A percentile compares a stretch with the other conserved stretches of the same genome.
phyloP scores from a whole-genome alignment of 306 rosid genomes.

The Nissolia schottii region DNA sequence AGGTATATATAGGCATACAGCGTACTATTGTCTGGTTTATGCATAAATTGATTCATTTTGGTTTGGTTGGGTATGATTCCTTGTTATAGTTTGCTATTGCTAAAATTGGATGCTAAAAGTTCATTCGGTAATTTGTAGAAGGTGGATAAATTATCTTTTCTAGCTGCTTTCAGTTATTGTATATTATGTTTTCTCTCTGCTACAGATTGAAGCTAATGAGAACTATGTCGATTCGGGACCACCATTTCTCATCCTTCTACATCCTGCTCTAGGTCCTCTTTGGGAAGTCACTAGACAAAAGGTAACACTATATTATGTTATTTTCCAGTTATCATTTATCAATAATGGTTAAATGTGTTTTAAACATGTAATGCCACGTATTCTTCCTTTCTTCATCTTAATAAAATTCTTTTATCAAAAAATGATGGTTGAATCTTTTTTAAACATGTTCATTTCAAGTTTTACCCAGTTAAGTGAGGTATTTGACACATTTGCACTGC shows the following conservation, averaged over 20 bases:
- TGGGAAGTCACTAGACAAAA: conserved; percentile 95
- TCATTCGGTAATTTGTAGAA: conserved; percentile 10
- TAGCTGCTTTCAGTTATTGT: conserved; percentile 4
- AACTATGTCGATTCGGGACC: conserved; percentile 75
- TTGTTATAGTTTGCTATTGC: conserved; percentile 19
- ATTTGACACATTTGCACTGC: neutral
- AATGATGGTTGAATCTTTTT: neutral
- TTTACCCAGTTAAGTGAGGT: neutral
- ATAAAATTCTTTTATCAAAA: too few species aligned
- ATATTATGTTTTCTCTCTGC: conserved; percentile 6
- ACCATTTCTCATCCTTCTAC: conserved; percentile 87
- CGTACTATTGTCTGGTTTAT: neutral
- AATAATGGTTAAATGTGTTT: neutral
- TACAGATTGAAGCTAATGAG: conserved; percentile 78
- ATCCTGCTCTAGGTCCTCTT: conserved; percentile 97
- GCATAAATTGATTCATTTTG: conserved; percentile 8
- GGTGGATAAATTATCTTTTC: neutral
- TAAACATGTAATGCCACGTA: too few species aligned
- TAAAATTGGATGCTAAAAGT: neutral
- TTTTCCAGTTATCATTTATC: conserved; percentile 8
- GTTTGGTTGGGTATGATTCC: conserved; percentile 16
- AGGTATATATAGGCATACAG: conserved; percentile 67
- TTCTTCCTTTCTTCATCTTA: too few species aligned
- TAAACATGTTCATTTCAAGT: conserved; percentile 7
- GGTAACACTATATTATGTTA: conserved; percentile 31